phyloP scores from a whole-genome alignment of 139 green algal genomes.

The Picochlorum sp. region DNA sequence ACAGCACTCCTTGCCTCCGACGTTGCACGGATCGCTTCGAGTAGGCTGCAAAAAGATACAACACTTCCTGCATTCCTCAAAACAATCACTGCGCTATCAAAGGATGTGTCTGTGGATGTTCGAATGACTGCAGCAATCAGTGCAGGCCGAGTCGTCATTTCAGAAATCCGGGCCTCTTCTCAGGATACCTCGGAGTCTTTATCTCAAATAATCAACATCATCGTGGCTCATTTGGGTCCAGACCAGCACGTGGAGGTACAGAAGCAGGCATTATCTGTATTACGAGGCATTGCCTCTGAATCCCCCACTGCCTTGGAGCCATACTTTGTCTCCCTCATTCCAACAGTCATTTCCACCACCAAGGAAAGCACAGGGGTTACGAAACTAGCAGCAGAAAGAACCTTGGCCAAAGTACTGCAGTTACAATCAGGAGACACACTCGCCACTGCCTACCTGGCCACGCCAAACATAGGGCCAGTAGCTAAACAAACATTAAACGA shows the following conservation, averaged over 20 bases:
- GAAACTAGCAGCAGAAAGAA: conserved; percentile 45
- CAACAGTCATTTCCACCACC: conserved; percentile 43
- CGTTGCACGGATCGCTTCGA: conserved; percentile 16
- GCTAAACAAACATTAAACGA: conserved; percentile 48
- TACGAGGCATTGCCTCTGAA: conserved; percentile 32
- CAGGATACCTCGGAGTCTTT: conserved; percentile 10
- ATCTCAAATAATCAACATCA: conserved; percentile 24
- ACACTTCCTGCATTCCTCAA: conserved; percentile 9
- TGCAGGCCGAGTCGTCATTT: conserved; percentile 8
- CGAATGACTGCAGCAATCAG: conserved; percentile 42
- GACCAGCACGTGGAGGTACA: conserved; percentile 65
- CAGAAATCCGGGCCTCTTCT: conserved; percentile 7
- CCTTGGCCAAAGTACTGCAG: conserved; percentile 36
- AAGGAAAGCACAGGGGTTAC: conserved; percentile 30
- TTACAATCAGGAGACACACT: conserved; percentile 27
- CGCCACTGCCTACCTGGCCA: conserved; percentile 40
- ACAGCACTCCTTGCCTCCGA: conserved; percentile 22
- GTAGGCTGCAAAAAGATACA: conserved; percentile 29
- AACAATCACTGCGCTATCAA: conserved; percentile 15
- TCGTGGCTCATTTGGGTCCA: conserved; percentile 53
- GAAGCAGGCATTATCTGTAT: conserved; percentile 47
- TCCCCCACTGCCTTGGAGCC: neutral
- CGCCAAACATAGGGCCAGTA: conserved; percentile 26
- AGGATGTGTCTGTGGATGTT: conserved; percentile 39
- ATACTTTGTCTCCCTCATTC: conserved; percentile 48